A percentile compares a stretch with the other conserved stretches of the same genome.
phyloP scores from a whole-genome alignment of 2,329 filamentous ascomycete genomes.

The Geoglossum cookeanum region DNA sequence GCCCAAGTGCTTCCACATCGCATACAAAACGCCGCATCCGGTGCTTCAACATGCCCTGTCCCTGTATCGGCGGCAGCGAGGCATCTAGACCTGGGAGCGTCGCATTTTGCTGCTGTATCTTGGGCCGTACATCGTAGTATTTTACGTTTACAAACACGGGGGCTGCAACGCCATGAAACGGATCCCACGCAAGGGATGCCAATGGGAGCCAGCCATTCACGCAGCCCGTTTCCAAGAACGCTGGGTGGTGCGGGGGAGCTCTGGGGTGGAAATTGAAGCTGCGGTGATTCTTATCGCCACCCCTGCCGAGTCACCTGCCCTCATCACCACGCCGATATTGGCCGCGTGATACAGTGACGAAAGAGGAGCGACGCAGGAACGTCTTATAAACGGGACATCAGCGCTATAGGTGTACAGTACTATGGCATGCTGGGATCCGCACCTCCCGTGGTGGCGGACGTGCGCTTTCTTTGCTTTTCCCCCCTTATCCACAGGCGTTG shows the following conservation, averaged over 20 bases:
- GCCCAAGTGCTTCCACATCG: too few species aligned
- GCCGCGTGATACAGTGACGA: background rate
- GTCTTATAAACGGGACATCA: background rate
- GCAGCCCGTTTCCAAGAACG: background rate
- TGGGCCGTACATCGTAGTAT: too few species aligned
- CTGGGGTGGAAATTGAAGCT: background rate
- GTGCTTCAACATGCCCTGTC: too few species aligned
- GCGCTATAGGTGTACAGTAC: too few species aligned
- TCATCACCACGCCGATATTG: background rate
- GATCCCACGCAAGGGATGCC: background rate
- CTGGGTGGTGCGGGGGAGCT: background rate
- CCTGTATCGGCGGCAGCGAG: too few species aligned
- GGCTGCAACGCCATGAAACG: background rate
- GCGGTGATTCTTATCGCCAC: background rate
- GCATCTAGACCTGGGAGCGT: too few species aligned
- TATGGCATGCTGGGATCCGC: too few species aligned
- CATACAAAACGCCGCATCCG: too few species aligned
- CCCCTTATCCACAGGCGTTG: too few species aligned
- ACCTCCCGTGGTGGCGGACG: too few species aligned
- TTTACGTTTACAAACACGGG: background rate
- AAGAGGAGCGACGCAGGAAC: background rate
- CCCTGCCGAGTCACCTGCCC: background rate
- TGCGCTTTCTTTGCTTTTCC: too few species aligned
- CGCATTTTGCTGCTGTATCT: too few species aligned
- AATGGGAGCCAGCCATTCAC: background rate